These are phyloP conservation scores for Penicillium salamii DNA, from an alignment of 495 filamentous ascomycete species.

Conservation along the genomic window DNA sequence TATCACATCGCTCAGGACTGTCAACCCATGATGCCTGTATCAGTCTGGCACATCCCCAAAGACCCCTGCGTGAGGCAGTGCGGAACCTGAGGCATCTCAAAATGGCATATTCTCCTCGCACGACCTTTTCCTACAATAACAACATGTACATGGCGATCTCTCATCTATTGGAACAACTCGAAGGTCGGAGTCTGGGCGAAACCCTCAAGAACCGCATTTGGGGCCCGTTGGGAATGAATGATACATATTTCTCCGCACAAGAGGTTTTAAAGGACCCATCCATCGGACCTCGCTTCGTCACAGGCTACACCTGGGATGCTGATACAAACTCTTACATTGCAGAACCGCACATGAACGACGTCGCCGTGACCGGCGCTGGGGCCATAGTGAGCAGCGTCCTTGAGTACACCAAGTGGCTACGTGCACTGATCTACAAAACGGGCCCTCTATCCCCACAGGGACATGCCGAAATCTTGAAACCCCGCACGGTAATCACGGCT, in stretches of 20 bases:
- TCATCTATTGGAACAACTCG: constrained; percentile 31
- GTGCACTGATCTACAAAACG: constrained; percentile 23
- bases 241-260: constrained; percentile 41
- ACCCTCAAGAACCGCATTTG: constrained; percentile 43
- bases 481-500: constrained; percentile 3
- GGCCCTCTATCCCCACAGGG: constrained; percentile 2
- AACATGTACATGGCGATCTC: constrained; percentile 47
- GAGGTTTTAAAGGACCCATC: constrained; percentile 9
- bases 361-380: constrained; percentile 41
- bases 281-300: neutral
- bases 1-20: constrained; percentile 50
- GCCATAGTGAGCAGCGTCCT: constrained; percentile 44
- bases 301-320: constrained; percentile 8
- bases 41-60: constrained; percentile 4
- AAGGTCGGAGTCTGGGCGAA: constrained; percentile 38
- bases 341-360: constrained; percentile 9
- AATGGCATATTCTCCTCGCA: constrained; percentile 35
- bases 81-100: constrained; percentile 44
- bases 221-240: constrained; percentile 44
- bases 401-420: constrained; percentile 51
- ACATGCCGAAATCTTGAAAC: constrained; percentile 2
- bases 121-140: constrained; percentile 50
- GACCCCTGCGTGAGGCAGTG: constrained; percentile 27
- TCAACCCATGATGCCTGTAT: constrained; percentile 38
- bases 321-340: neutral